Percentiles rank a stretch among this genome's conserved stretches.
These are phyloP conservation scores for Trichoderma oligosporum DNA, from an alignment of 2,329 filamentous ascomycete species.

Conservation along the genomic window DNA sequence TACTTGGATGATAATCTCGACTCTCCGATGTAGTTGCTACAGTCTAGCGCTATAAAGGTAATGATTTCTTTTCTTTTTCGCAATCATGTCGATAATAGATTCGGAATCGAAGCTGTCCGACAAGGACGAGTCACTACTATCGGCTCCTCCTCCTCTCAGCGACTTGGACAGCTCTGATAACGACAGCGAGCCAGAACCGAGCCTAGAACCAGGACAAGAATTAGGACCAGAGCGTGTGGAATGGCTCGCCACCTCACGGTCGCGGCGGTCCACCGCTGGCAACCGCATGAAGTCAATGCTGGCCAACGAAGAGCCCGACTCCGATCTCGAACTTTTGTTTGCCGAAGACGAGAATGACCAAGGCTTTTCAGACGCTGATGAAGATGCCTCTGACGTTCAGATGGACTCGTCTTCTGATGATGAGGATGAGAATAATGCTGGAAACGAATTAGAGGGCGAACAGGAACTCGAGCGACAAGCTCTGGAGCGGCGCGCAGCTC, in stretches of 20 bases:
- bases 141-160: slow-evolving; percentile 26
- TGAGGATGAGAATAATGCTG: slow-evolving; percentile 58
- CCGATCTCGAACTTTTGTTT: slow-evolving; percentile 70
- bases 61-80: neutral
- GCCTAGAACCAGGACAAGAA: slow-evolving; percentile 11
- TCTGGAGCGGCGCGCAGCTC: slow-evolving; percentile 61
- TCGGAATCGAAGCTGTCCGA: slow-evolving; percentile 31
- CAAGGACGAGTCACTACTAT: slow-evolving; percentile 34
- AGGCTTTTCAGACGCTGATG: slow-evolving; percentile 66
- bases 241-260: slow-evolving; percentile 69
- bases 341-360: slow-evolving; percentile 67
- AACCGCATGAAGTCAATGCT: slow-evolving; percentile 78
- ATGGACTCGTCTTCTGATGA: slow-evolving; percentile 84
- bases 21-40: slow-evolving; percentile 14
- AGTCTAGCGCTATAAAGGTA: neutral
- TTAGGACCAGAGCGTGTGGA: slow-evolving; percentile 43
- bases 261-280: slow-evolving; percentile 76
- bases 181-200: slow-evolving; percentile 27
- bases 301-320: slow-evolving; percentile 67
- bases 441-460: slow-evolving; percentile 78
- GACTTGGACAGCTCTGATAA: slow-evolving; percentile 24
- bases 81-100: slow-evolving; percentile 27
- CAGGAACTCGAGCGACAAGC: slow-evolving; percentile 77
- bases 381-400: slow-evolving; percentile 69
- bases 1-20: neutral